Conservation (phyloP, 352 stramenopile species). For the Phytophthora citrophthora region DNA sequence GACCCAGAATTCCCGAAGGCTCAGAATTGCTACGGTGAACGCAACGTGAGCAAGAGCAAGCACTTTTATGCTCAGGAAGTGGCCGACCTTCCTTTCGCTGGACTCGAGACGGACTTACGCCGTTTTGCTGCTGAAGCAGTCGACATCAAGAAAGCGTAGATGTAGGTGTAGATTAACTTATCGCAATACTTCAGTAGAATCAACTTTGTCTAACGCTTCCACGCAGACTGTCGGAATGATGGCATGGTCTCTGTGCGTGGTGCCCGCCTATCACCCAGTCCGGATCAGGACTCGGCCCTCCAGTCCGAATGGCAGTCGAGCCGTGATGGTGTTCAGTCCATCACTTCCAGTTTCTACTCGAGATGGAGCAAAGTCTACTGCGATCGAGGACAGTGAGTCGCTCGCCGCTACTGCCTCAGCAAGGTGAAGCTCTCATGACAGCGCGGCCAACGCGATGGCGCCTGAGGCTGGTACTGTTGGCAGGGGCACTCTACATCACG, state of each 20-base stretch:
- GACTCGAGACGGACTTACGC: constrained; percentile 32
- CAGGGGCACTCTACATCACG: constrained; percentile 12
- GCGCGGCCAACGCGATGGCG: not conserved
- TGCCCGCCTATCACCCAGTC: constrained; percentile 25
- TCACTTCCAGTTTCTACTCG: constrained; percentile 17
- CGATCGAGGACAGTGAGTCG: constrained; percentile 15
- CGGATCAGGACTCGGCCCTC: constrained; percentile 5
- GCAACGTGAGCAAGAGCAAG: constrained; percentile 32
- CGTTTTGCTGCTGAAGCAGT: constrained; percentile 35
- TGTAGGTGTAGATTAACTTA: constrained; percentile 19
- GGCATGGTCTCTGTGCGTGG: constrained; percentile 7
- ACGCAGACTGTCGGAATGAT: not conserved
- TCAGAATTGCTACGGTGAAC: constrained; percentile 71
- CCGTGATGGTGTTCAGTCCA: not conserved
- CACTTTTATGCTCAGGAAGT: constrained; percentile 35
- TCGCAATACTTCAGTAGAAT: constrained; percentile 4
- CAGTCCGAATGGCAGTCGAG: not conserved
- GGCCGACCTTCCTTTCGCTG: constrained; percentile 21
- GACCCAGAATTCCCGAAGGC: constrained; percentile 47
- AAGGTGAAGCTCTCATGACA: not conserved
- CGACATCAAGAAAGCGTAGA: constrained; percentile 27
- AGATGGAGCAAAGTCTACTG: constrained; percentile 22
- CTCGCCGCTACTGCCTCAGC: constrained; percentile 4
- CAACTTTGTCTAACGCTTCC: not conserved
- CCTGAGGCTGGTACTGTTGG: constrained; percentile 14